phyloP scores from a whole-genome alignment of 306 rosid genomes.

The Echinosophora koreensis region DNA sequence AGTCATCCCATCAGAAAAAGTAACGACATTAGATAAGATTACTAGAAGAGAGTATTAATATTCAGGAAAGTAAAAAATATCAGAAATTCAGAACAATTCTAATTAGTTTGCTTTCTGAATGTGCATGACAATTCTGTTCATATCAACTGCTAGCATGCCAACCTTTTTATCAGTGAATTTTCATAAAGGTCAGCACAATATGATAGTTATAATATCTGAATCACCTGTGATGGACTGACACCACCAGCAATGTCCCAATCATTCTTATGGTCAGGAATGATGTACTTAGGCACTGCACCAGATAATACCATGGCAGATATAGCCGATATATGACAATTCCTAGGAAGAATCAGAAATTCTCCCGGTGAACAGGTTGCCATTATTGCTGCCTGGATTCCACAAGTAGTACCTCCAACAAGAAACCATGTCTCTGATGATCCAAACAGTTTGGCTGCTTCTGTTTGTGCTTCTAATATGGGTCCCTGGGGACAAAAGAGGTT shows the following conservation, averaged over 20 bases:
- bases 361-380: constrained; percentile 89
- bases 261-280: constrained; percentile 71
- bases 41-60: background rate
- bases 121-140: constrained; percentile 16
- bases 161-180: background rate
- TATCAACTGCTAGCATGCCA: constrained; percentile 18
- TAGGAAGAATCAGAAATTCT: constrained; percentile 74
- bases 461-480: constrained; percentile 85
- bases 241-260: constrained; percentile 81
- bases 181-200: background rate
- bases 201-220: constrained; percentile 38
- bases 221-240: constrained; percentile 71
- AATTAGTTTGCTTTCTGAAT: background rate
- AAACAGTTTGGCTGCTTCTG: constrained; percentile 78
- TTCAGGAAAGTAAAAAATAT: background rate
- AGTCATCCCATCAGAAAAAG: constrained; percentile 11
- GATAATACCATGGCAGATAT: constrained; percentile 80
- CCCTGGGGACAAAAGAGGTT: constrained; percentile 81
- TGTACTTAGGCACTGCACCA: constrained; percentile 85
- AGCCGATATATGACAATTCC: constrained; percentile 84
- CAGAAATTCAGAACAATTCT: background rate
- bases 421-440: constrained; percentile 89
- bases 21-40: constrained; percentile 1
- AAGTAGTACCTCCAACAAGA: constrained; percentile 93
- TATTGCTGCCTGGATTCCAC: constrained; percentile 89